Base-by-base conservation (phyloP, 2,329 filamentous ascomycete genomes). In the Xylaria sp. region DNA sequence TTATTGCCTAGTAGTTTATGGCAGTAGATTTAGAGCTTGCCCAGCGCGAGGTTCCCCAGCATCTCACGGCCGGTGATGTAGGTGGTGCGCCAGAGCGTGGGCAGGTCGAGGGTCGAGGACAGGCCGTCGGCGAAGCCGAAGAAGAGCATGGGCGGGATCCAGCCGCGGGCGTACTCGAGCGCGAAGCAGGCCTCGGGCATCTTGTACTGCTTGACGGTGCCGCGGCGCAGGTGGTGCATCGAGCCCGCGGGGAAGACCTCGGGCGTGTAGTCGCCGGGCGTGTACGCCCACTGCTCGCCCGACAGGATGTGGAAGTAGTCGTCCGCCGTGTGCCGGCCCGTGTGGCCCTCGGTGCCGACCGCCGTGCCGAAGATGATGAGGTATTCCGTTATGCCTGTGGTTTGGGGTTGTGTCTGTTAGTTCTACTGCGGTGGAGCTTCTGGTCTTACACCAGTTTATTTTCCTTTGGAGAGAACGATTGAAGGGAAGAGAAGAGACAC, bases 241-340 rank as follows among this genome's bases (percentile, higher is more conserved):
- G 82, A 86, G 46, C 92, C 92, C 64, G 88, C 81, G 0, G 87
- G 85, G 83, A 94, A 95, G 71, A 92, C 82, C 81, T 93, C 91
- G 41, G 90, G 84, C 79, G 87, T 85, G 80, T 89, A 93, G 72
- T 84, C 79, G 73, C 91, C 91, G 1, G 90, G 88, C 4, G 88
- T 86, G 84, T 94, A 94, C 73, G 93, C 92, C 76, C 89, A 85
- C 82, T 97, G 90, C 75, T 90, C 89, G 75, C 94, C 94, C 41
- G 85, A 85, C 39, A 97, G 86, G 85, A 97, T 97, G 85, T 94
- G 89, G 86, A 97, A 97, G 86, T 96, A 97, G 85, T 97, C 94
- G 82, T 97, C 92, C 18, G 94, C 94, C 13, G 93, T 95, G 86
- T 97, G 94, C 60, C 94, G 92, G 72, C 94, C 94, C 1, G 89